These are phyloP conservation scores for Beauveria bassiana DNA, from an alignment of 2,329 filamentous ascomycete species.

Conservation along the genomic window DNA sequence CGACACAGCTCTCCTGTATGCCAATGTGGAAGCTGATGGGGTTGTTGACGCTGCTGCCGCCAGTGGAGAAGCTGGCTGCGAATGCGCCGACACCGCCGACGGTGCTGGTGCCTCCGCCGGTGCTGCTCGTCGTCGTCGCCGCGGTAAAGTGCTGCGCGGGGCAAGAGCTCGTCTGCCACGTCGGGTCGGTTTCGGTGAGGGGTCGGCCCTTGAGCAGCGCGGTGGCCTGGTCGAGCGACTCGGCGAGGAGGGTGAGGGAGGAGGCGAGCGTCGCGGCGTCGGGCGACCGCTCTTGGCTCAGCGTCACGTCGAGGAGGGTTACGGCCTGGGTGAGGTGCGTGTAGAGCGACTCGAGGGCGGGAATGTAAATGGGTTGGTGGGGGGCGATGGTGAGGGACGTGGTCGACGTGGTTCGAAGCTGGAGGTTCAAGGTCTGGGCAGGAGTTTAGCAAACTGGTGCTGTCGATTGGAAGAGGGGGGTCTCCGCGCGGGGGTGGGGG, in stretches of 20 bases:
- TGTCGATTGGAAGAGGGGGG: not conserved
- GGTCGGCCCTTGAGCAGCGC: constrained; percentile 48
- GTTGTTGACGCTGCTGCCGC: constrained; percentile 35
- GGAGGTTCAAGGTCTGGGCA: constrained; percentile 63
- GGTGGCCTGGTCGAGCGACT: constrained; percentile 44
- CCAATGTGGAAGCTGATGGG: constrained; percentile 68
- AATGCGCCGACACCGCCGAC: constrained; percentile 22
- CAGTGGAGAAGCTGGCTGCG: constrained; percentile 36
- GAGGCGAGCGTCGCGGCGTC: constrained; percentile 48
- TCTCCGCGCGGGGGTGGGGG: not conserved
- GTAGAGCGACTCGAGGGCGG: constrained; percentile 63
- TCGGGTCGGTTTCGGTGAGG: constrained; percentile 29
- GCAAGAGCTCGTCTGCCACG: constrained; percentile 38
- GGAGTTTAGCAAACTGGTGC: not conserved
- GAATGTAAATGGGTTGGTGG: constrained; percentile 48
- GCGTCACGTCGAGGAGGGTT: constrained; percentile 71
- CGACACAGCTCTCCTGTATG: constrained; percentile 61
- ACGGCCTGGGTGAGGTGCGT: constrained; percentile 76
- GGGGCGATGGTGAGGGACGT: constrained; percentile 42
- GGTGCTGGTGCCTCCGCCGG: constrained; percentile 27
- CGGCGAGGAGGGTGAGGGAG: constrained; percentile 48
- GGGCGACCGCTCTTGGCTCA: constrained; percentile 37
- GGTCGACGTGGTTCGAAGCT: constrained; percentile 58
- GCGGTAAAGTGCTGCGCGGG: constrained; percentile 36
- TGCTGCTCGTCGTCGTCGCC: constrained; percentile 29